Conservation (phyloP, 1,284 basidiomycete genomes). For the Prillingera fragicola region DNA sequence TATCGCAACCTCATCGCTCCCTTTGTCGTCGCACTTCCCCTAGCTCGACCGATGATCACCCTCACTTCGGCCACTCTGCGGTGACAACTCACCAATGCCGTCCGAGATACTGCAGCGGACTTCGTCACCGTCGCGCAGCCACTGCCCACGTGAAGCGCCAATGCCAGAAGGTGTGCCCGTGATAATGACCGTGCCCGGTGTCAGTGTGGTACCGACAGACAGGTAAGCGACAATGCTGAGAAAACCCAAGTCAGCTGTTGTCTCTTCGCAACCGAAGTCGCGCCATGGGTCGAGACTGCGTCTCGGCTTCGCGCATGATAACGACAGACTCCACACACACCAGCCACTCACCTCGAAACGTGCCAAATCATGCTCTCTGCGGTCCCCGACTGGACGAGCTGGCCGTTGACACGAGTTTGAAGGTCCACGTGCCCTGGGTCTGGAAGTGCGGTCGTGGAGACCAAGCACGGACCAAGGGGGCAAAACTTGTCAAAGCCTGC, state of each 20-base stretch:
- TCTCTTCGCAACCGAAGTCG: no score
- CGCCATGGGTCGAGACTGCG: no score
- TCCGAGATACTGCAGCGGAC: constrained; percentile 55
- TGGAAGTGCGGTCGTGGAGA: constrained; percentile 59
- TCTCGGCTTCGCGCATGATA: no score
- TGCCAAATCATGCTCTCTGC: constrained; percentile 50
- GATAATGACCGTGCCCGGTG: constrained; percentile 71
- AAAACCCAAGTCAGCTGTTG: no score
- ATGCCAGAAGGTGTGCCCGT: constrained; percentile 69
- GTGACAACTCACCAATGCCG: constrained; percentile 21
- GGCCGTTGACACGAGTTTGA: constrained; percentile 63
- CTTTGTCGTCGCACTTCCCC: no score
- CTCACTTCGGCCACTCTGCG: not conserved
- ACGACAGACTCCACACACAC: no score
- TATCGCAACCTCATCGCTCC: no score
- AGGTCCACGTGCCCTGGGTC: constrained; percentile 67
- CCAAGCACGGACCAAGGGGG: constrained; percentile 70
- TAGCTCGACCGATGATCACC: no score
- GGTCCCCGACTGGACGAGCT: constrained; percentile 64
- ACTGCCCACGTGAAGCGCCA: constrained; percentile 65
- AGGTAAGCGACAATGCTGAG: constrained; percentile 58
- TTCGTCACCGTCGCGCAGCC: constrained; percentile 69
- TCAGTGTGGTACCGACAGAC: constrained; percentile 76
- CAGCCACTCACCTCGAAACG: constrained; percentile 23
- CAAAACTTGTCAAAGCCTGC: constrained; percentile 37